Percentiles rank a stretch among this genome's conserved stretches.
These are phyloP conservation scores for Malania oleifera DNA, from an alignment of 164 flowering plant genomes.

Conservation along the genomic window DNA sequence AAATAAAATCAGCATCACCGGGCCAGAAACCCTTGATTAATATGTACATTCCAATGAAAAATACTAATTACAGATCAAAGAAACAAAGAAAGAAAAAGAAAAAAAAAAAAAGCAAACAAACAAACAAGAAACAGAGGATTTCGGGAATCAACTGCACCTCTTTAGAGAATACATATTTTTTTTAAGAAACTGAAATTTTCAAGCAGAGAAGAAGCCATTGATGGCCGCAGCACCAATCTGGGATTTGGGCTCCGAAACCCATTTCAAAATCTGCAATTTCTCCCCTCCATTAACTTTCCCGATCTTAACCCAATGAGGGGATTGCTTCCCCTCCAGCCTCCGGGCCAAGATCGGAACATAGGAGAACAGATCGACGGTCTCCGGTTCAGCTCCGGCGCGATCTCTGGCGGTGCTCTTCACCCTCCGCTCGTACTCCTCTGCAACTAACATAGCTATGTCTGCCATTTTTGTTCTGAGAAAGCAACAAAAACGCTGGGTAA, in stretches of 20 bases:
- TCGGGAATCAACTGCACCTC: too few relatives aligned
- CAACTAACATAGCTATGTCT: constrained; percentile 68
- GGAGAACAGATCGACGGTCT: constrained; percentile 19
- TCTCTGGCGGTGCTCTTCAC: constrained; percentile 17
- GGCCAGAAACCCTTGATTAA: too few relatives aligned
- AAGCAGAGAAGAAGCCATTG: constrained; percentile 67
- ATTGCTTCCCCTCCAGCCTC: constrained; percentile 10
- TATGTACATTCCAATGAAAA: too few relatives aligned
- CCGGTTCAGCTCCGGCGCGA: background rate
- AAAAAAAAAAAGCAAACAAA: too few relatives aligned
- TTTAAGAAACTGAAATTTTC: too few relatives aligned
- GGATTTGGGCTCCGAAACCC: constrained; percentile 34
- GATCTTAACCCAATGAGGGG: constrained; percentile 17
- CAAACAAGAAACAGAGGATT: too few relatives aligned
- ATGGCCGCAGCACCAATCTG: constrained; percentile 44
- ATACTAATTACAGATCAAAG: too few relatives aligned
- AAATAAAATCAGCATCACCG: too few relatives aligned
- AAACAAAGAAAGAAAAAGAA: too few relatives aligned
- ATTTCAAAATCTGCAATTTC: constrained; percentile 16
- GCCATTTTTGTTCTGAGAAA: too few relatives aligned
- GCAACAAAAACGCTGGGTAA: too few relatives aligned
- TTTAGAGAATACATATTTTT: too few relatives aligned
- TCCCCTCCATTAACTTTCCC: constrained; percentile 6
- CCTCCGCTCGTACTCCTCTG: constrained; percentile 77
- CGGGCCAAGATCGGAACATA: constrained; percentile 16